Base-by-base conservation (phyloP, 2,329 filamentous ascomycete genomes). In the Septoria linicola region DNA sequence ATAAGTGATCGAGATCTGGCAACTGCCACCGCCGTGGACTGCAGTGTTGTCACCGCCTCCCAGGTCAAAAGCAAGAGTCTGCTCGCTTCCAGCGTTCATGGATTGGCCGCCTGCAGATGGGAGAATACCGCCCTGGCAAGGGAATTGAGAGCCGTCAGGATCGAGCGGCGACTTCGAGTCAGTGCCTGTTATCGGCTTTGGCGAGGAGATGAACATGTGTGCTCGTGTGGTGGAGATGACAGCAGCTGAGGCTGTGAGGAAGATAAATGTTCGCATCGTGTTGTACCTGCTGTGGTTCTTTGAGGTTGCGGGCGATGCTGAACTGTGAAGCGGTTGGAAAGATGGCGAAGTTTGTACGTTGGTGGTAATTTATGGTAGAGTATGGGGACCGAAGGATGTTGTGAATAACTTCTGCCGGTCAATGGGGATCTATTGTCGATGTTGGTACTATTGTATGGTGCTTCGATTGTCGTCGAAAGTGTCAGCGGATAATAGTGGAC, bases 1-100 rank as follows among this genome's bases (percentile, higher is more conserved):
- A 14, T 87, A 89, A 0, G 91, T 93, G 62, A 99, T 74, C 7
- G 85, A 87, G 51, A 97, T 73, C 64, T 99, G 93, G 74, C 93
- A 97, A 0, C 89, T 95, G 0, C 93, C 93, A 47, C 93, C 93
- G 14, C 91, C 91, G 61, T 99, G 93, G 0, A 85, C 82, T 2
- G 90, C 91, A 41, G 77, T 74, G 30, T 90, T 91, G 0, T 72
- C 69, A 14, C 71, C 71, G 1, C 65, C 64, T 57, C 69, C 73
- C 13, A 60, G 48, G 5, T 66, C 72, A 70, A 96, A 88, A 0
- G 72, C 69, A 1, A 96, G 76, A 0, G 73, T 68, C 62, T 87
- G 81, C 0, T 69, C 58, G 4, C 80, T 78, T 3, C 89, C 89
- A 11, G 86, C 77, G 0, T 77, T 73, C 70, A 87, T 89, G 63